These are phyloP conservation scores for Scutellaria barbata DNA, from an alignment of 257 asterid species.

Conservation along the genomic window DNA sequence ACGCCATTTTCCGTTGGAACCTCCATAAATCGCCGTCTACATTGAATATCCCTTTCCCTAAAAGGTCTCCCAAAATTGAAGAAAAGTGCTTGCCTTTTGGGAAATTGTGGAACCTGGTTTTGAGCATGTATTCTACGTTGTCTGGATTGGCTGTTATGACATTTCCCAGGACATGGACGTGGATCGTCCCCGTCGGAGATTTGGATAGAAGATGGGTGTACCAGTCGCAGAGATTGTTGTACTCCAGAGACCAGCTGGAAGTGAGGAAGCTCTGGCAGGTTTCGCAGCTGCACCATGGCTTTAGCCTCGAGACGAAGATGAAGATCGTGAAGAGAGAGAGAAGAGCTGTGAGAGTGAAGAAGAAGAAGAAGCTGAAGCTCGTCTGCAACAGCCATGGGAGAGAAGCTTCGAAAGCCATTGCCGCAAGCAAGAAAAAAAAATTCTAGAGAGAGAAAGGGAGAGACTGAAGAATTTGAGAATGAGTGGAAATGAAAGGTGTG, in stretches of 20 bases:
- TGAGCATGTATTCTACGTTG: constrained; percentile 75
- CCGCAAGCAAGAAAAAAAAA: too few relatives aligned
- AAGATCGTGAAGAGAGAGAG: constrained; percentile 33
- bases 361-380: constrained; percentile 35
- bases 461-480: neutral
- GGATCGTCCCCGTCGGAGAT: constrained; percentile 69
- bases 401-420: constrained; percentile 36
- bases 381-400: constrained; percentile 35
- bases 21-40: constrained; percentile 87
- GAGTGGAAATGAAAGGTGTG: constrained; percentile 25
- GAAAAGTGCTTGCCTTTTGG: constrained; percentile 80
- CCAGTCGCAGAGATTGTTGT: constrained; percentile 80
- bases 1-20: constrained; percentile 76
- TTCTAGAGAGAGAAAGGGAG: constrained; percentile 2
- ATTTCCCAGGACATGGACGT: constrained; percentile 68
- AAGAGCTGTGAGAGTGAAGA: constrained; percentile 33
- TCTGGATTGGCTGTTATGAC: constrained; percentile 63
- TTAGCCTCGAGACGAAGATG: constrained; percentile 36
- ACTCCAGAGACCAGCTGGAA: constrained; percentile 58
- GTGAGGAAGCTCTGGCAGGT: constrained; percentile 56
- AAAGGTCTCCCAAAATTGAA: constrained; percentile 62
- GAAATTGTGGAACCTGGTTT: constrained; percentile 62
- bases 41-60: constrained; percentile 84
- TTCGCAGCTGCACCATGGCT: constrained; percentile 68
- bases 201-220: constrained; percentile 64